A percentile compares a stretch with the other conserved stretches of the same genome.
These are phyloP conservation scores for Leptodontidium sp. DNA, from an alignment of 2,329 filamentous ascomycete species.

Conservation along the genomic window DNA sequence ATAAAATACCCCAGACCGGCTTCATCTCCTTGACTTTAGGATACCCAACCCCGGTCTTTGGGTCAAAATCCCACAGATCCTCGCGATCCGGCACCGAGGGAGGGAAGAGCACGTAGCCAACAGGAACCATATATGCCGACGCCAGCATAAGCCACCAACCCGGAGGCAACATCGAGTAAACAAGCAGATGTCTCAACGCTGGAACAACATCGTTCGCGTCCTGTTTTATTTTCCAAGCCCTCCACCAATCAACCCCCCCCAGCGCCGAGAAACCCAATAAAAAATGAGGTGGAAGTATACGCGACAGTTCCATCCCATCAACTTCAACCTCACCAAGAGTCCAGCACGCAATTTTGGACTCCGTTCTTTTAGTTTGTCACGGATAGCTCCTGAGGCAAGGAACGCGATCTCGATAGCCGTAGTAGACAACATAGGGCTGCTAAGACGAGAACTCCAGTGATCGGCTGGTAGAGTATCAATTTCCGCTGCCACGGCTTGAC, in stretches of 20 bases:
- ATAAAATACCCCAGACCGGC: background rate
- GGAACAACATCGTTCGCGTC: background rate
- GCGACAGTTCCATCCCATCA: background rate
- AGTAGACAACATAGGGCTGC: conserved; percentile 21
- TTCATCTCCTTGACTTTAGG: background rate
- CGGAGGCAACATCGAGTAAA: background rate
- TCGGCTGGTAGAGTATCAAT: background rate
- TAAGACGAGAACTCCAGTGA: background rate
- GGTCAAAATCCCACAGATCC: background rate
- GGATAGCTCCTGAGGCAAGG: background rate
- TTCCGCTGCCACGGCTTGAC: background rate
- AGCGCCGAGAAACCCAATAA: background rate
- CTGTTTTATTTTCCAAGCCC: background rate
- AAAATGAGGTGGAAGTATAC: background rate
- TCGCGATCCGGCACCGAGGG: background rate
- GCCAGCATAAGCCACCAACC: background rate
- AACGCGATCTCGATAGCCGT: background rate
- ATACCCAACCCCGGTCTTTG: background rate
- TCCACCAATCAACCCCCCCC: background rate
- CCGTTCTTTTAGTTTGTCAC: background rate
- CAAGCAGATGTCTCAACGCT: background rate
- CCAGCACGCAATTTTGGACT: background rate
- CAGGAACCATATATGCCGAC: background rate
- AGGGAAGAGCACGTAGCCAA: background rate
- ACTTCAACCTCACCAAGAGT: no score